Base-by-base conservation (phyloP, 208 protist genomes). In the Hexamita inflata region DNA sequence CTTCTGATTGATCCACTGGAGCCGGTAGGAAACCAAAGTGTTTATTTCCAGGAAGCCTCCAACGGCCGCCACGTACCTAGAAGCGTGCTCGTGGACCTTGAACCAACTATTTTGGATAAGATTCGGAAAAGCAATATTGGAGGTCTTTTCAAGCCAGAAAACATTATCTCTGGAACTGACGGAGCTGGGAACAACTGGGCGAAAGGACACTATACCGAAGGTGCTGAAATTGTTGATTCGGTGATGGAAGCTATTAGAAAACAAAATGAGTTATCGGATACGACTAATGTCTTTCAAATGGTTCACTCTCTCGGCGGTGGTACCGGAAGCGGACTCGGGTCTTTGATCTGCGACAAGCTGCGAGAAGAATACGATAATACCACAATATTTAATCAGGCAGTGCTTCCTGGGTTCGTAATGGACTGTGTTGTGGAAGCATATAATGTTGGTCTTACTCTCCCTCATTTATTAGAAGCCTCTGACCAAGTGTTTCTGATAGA, bases 251-350 rank as follows among this genome's bases (percentile, higher is more conserved):
- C 85, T 68, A 94, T 97, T 82, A 87, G 93, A 80, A 95, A 94
- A 83, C 83, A 95, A 7, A 88, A 92, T 1, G 94, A 98, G 79
- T 86, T 92, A 74, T 98, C 94, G 88, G 90, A 86, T 39, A 89
- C 92, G 78, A 89, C 97, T 1, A 94, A 98, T 87, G 94, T 94
- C 80, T 97, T 98, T 89, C 79, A 95, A 39, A 83, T 97, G 35
- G 94, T n/a, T n/a, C n/a, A n/a, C n/a, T n/a, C n/a, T n/a, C n/a
- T n/a, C n/a, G n/a, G n/a, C n/a, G n/a, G n/a, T 82, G 94, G 94
- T 81, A 98, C 94, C 42, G 94, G 94, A 77, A 95, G 93, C 66
- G 94, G 94, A 80, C 90, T 98, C 64, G 91, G 88, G 76, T 84
- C 92, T 4, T 88, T 97, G 9, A 87, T 97, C 7, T 84, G 96